Conservation (phyloP, 2,329 filamentous ascomycete genomes). For the Colletotrichum plurivorum region DNA sequence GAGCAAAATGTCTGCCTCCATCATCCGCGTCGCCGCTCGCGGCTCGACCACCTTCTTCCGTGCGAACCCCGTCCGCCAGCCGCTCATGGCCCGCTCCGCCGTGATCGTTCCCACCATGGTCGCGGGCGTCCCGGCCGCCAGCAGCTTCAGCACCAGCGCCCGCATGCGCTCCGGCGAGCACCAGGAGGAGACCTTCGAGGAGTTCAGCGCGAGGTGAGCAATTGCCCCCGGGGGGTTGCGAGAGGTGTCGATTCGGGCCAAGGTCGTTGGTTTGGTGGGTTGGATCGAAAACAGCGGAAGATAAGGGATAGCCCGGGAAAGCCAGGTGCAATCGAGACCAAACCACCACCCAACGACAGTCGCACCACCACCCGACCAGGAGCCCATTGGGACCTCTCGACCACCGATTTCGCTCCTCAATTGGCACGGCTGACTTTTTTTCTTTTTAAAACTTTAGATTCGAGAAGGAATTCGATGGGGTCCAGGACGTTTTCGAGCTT, state of each 20-base stretch:
- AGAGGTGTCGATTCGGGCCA: not conserved
- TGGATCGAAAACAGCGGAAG: slow-evolving; percentile 6
- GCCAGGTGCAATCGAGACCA: slow-evolving; percentile 1
- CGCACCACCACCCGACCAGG: slow-evolving; percentile 16
- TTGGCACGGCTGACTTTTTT: slow-evolving; percentile 27
- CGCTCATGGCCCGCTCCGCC: slow-evolving; percentile 69
- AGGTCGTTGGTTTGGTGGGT: not conserved
- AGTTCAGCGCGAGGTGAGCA: slow-evolving; percentile 95
- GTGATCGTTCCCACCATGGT: slow-evolving; percentile 63
- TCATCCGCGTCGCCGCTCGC: slow-evolving; percentile 81
- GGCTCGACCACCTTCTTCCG: slow-evolving; percentile 75
- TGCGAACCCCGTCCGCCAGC: slow-evolving; percentile 70
- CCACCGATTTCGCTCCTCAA: slow-evolving; percentile 5
- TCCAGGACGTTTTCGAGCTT: slow-evolving; percentile 99
- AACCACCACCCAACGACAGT: slow-evolving; percentile 1
- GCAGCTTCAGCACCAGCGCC: slow-evolving; percentile 75
- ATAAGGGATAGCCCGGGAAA: slow-evolving; percentile 30
- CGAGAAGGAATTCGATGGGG: slow-evolving; percentile 98
- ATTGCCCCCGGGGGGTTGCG: slow-evolving; percentile 5
- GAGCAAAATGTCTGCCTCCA: slow-evolving; percentile 72
- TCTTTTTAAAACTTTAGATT: slow-evolving; percentile 73
- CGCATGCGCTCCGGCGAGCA: slow-evolving; percentile 72
- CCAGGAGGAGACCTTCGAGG: slow-evolving; percentile 97
- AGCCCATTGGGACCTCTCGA: slow-evolving; percentile 26
- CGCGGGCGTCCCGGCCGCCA: slow-evolving; percentile 61